Conservation (phyloP, 306 rosid genomes). For the Chamaecrista fasciculata region DNA sequence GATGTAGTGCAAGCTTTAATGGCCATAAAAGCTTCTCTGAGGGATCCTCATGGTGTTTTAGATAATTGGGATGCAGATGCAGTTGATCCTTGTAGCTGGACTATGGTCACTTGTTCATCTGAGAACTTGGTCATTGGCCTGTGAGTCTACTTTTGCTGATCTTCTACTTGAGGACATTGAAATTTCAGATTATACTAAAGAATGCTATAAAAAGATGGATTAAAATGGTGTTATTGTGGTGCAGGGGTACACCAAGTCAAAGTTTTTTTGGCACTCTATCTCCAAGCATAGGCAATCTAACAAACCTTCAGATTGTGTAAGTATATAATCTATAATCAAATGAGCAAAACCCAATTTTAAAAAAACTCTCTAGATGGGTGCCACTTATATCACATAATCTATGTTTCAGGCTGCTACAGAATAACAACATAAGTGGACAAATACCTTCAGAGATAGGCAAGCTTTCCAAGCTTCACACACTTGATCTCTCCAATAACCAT, state of each 20-base stretch:
- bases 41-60: constrained; percentile 92
- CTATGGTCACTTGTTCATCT: constrained; percentile 95
- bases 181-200: neutral
- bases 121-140: constrained; percentile 81
- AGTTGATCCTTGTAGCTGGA: constrained; percentile 99
- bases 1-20: constrained; percentile 91
- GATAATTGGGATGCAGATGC: constrained; percentile 93
- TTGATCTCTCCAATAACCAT: constrained; percentile 82
- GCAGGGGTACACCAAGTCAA: constrained; percentile 97
- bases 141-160: constrained; percentile 46
- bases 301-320: constrained; percentile 96
- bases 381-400: neutral
- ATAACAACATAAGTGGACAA: constrained; percentile 83
- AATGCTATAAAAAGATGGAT: constrained; percentile 5
- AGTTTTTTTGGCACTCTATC: constrained; percentile 87
- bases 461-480: constrained; percentile 84
- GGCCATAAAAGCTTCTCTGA: constrained; percentile 61
- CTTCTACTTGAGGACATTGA: constrained; percentile 15
- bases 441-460: constrained; percentile 73
- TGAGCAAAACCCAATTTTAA: neutral
- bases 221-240: constrained; percentile 36
- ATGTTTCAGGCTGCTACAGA: constrained; percentile 76
- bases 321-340: no score
- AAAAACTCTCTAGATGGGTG: constrained; percentile 3
- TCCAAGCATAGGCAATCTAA: constrained; percentile 89